Evolutionary conservation across 106 monocot species (phyloP), one percentile per base, ranked within the genome.

Genomic region (Allium fistulosum): DNA sequence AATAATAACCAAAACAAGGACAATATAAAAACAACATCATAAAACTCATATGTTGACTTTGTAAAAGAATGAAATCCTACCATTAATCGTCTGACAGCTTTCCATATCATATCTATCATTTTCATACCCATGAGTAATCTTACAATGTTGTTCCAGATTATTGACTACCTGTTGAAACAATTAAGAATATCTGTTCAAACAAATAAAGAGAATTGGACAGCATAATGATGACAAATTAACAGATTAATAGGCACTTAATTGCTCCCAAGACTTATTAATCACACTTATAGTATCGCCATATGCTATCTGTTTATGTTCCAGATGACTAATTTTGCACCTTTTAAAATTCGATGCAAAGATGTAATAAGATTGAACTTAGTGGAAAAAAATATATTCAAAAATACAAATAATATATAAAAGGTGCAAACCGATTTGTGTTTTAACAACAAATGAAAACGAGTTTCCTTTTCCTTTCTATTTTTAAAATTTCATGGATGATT

Each of bases 201-300:
- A 10, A 51, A 63, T 51, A 59, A 58, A 66, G 51, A 68, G 16
- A 26, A 62, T 15, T 17, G 27, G 18, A 17, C 46, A 67, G 9
- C 11, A 62, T 51, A 48, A 18, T 56, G 17, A 73, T 69, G 62
- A 69, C 11, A 57, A 67, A 64, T 45, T 16, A 26, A 46, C 22
- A 22, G 49, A 69, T 50, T 27, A 26, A 46, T 37, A 27, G 26
- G 17, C 11, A 55, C 67, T 64, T 75, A 99, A 92, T 79, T 69
- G 64, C 53, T 81, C 84, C 92, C 92, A 92, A 7, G 84, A 83
- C 45, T 71, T 78, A 59, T 80, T 82, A 57, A 85, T 80, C 26
- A 79, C 57, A 5, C 57, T 51, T 72, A 90, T 53, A 55, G 85
- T 86, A 27, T 90, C 84, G 65, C 66, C 65, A 69, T 79, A 80